These are phyloP conservation scores for Aristolochia fimbriata DNA, from an alignment of 164 flowering plant genomes.

Conservation along the genomic window DNA sequence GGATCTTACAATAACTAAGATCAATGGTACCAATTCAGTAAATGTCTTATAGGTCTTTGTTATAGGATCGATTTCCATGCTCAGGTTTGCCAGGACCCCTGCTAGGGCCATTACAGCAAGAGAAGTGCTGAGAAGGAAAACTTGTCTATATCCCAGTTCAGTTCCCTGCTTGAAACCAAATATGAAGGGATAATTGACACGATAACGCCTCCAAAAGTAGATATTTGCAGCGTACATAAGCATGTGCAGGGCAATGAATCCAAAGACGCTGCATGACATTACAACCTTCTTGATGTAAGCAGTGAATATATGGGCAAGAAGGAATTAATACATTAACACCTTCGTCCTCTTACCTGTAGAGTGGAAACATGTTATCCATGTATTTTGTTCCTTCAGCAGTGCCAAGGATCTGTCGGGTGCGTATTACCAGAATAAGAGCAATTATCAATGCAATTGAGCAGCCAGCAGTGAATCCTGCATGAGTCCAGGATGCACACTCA, in stretches of 20 bases:
- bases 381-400: conserved; percentile 21
- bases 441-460: conserved; percentile 33
- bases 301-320: neutral
- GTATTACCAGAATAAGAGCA: conserved; percentile 32
- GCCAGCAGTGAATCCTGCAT: conserved; percentile 46
- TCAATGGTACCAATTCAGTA: conserved; percentile 44
- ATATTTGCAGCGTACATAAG: conserved; percentile 46
- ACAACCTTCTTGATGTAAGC: neutral
- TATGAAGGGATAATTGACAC: conserved; percentile 60
- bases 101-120: conserved; percentile 37
- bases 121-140: conserved; percentile 32
- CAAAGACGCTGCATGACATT: conserved; percentile 43
- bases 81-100: conserved; percentile 42
- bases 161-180: conserved; percentile 64
- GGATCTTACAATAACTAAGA: conserved; percentile 17
- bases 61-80: conserved; percentile 42
- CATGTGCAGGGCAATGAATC: conserved; percentile 49
- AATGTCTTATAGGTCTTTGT: conserved; percentile 28
- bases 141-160: conserved; percentile 47
- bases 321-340: neutral
- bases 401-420: conserved; percentile 22
- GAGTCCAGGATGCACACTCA: neutral
- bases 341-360: conserved; percentile 37
- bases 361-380: conserved; percentile 64
- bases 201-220: conserved; percentile 51